Conservation (phyloP, 345 rosid genomes). For the Kernera saxatilis region DNA sequence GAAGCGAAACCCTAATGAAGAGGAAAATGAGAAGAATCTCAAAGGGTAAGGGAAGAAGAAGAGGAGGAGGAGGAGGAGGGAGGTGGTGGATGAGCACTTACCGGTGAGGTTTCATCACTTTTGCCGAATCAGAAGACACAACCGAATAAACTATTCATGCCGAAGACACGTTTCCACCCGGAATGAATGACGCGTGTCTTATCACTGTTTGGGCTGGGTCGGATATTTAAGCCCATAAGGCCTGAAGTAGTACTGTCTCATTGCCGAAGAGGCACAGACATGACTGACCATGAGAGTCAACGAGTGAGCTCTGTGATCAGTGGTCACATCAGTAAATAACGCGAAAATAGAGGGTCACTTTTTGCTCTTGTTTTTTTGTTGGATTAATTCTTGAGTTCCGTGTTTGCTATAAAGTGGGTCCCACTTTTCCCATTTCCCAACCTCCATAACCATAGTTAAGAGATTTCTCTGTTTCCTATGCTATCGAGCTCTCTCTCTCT, state of each 20-base stretch:
- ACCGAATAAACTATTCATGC: slow-evolving; percentile 21
- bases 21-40: background rate
- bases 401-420: slow-evolving; percentile 6
- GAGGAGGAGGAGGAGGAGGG: background rate
- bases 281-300: slow-evolving; percentile 1
- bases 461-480: slow-evolving; percentile 29
- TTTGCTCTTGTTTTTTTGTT: background rate
- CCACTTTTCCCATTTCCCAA: slow-evolving; percentile 14
- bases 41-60: background rate
- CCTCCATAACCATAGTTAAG: slow-evolving; percentile 10
- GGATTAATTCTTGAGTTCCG: slow-evolving; percentile 17
- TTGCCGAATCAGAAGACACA: slow-evolving; percentile 5
- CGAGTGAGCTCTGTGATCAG: background rate
- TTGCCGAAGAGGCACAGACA: background rate
- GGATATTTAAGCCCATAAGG: background rate
- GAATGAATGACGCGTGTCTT: slow-evolving; percentile 4
- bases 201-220: slow-evolving; percentile 1
- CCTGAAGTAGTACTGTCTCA: background rate
- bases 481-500: slow-evolving; percentile 8
- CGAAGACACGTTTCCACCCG: slow-evolving; percentile 1
- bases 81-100: slow-evolving; percentile 26
- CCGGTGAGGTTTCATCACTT: slow-evolving; percentile 18
- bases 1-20: background rate
- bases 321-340: slow-evolving; percentile 27
- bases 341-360: slow-evolving; percentile 1